Conservation (phyloP, 306 rosid species). For the Myrica gale region DNA sequence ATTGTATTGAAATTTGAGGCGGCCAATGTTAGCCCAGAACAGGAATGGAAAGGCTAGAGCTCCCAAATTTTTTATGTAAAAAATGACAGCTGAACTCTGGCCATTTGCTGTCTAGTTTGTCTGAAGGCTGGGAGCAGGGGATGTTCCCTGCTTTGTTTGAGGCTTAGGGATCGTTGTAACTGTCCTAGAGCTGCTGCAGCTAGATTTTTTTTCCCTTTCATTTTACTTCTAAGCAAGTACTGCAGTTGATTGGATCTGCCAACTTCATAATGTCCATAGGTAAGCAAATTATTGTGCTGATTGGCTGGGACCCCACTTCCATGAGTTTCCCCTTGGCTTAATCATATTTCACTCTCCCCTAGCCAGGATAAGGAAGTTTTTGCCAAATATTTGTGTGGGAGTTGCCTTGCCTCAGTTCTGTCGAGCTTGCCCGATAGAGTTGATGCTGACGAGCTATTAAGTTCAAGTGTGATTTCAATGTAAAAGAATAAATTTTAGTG, state of each 20-base stretch:
- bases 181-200: not conserved
- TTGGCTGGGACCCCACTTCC: not conserved
- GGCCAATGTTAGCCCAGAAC: not conserved
- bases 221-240: not conserved
- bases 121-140: not conserved
- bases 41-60: not conserved
- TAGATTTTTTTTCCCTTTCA: not conserved
- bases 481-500: not conserved
- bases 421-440: not conserved
- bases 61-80: not conserved
- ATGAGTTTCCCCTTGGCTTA: not conserved
- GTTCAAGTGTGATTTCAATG: not conserved
- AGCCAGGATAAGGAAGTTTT: not conserved
- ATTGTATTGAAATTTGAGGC: not conserved
- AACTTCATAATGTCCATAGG: not conserved
- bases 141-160: not conserved
- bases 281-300: not conserved
- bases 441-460: not conserved
- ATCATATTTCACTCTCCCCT: not conserved
- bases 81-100: conserved; percentile 5
- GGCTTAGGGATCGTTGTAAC: conserved; percentile 2
- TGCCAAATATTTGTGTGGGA: not conserved
- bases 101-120: not conserved
- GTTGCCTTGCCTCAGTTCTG: not conserved
- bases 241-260: not conserved